phyloP scores from a whole-genome alignment of 1,284 basidiomycete species.

The Cutaneotrichosporon dermatis region DNA sequence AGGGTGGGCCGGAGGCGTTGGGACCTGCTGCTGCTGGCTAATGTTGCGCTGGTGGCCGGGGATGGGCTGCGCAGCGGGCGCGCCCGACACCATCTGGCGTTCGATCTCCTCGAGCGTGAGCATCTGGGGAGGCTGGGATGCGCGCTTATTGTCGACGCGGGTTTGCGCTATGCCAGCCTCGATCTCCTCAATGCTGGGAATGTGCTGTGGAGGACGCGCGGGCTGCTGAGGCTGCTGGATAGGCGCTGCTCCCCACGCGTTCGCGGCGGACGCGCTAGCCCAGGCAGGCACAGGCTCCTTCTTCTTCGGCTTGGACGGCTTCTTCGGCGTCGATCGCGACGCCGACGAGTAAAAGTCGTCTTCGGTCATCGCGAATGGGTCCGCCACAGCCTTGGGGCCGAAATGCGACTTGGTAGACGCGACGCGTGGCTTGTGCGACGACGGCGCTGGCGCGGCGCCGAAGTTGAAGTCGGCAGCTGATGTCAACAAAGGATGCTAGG shows the following conservation, averaged over 20 bases:
- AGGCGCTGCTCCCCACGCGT: conserved; percentile 51
- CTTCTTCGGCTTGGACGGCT: conserved; percentile 18
- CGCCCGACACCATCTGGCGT: conserved; percentile 44
- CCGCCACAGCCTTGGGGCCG: conserved; percentile 35
- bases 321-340: conserved; percentile 29
- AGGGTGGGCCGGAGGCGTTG: conserved; percentile 22
- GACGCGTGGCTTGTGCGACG: conserved; percentile 20
- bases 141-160: conserved; percentile 17
- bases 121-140: conserved; percentile 20
- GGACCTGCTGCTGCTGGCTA: conserved; percentile 40
- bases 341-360: conserved; percentile 44
- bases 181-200: conserved; percentile 83
- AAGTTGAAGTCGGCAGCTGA: conserved; percentile 93
- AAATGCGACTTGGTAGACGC: conserved; percentile 42
- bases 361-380: conserved; percentile 48
- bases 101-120: conserved; percentile 51
- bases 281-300: conserved; percentile 28
- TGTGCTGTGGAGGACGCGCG: conserved; percentile 49
- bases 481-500: not conserved
- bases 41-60: conserved; percentile 21
- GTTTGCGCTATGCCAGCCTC: conserved; percentile 74
- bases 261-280: conserved; percentile 32
- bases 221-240: conserved; percentile 12
- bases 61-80: conserved; percentile 8
- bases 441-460: conserved; percentile 39